Evolutionary conservation across 306 rosid genomes (phyloP).

Genomic region (Dalbergia oliveri): DNA sequence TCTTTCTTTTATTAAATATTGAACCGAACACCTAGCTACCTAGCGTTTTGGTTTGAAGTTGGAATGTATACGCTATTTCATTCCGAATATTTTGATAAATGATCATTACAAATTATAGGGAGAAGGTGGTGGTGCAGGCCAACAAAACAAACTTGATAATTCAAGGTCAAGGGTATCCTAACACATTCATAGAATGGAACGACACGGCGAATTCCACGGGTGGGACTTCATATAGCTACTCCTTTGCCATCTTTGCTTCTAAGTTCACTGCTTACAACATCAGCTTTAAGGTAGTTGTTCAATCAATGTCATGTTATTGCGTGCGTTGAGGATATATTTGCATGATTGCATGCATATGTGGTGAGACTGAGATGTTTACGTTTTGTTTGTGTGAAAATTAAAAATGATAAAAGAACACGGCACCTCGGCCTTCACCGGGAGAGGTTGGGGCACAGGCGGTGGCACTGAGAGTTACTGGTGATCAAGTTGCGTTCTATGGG

Average conservation of each 20-base stretch:
- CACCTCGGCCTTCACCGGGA: conserved; percentile 72
- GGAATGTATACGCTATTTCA: background rate
- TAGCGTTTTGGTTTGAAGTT: conserved; percentile 4
- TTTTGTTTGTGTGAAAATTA: conserved; percentile 11
- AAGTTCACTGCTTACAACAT: conserved; percentile 80
- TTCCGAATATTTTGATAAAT: conserved; percentile 21
- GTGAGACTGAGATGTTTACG: background rate
- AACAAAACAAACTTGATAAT: conserved; percentile 79
- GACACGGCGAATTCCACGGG: conserved; percentile 85
- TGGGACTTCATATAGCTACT: conserved; percentile 71
- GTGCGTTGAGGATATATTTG: background rate
- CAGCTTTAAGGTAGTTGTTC: conserved; percentile 69
- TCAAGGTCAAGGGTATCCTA: conserved; percentile 76
- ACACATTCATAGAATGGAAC: conserved; percentile 80
- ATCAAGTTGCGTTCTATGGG: conserved; percentile 77
- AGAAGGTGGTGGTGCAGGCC: conserved; percentile 68
- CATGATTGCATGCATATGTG: background rate
- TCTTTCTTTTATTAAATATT: background rate
- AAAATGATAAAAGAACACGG: conserved; percentile 55
- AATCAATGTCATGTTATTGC: background rate
- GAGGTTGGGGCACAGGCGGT: conserved; percentile 79
- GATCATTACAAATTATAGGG: conserved; percentile 55
- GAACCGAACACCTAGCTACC: background rate
- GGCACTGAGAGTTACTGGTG: conserved; percentile 73
- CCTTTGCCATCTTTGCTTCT: conserved; percentile 65